Evolutionary conservation across 164 flowering plant genomes (phyloP), one percentile per base, ranked within the genome.

Genomic region (Taxillus chinensis): DNA sequence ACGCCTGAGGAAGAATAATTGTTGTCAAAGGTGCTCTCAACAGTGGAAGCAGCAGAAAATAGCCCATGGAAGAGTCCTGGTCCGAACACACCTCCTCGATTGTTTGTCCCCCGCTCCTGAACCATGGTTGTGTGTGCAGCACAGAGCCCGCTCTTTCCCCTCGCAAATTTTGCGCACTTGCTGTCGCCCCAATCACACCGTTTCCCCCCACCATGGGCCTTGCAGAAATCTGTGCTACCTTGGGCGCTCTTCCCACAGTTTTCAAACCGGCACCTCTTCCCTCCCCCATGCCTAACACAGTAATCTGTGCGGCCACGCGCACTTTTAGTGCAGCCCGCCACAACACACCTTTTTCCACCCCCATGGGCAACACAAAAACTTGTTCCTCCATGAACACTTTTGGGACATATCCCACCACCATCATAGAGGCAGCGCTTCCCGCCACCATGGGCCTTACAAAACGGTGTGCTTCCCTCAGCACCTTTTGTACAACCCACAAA

Each of bases 161-260:
- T 80, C 0, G 97, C 92, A 65, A 90, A 90, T 67, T 87, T 86
- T 61, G 85, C 92, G 37, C 97, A 87, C 40, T 71, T 74, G 2
- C 87, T 83, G 5, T 76, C 83, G 12, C 79, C 85, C 92, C 92
- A 90, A 2, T 66, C 54, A 71, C 97, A 90, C 59, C 97, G 64
- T 68, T 87, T 90, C 5, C 97, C 97, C 10, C 97, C 95, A 17
- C 97, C 98, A 56, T 91, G 98, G 5, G 98, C 95, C 72, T 86
- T 86, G 79, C 98, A 91, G 67, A 86, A 91, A 43, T 91, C 89
- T 2, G 98, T 89, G 81, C 96, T 91, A 41, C 96, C 98, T 65
- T 91, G 98, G 45, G 97, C 97, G 68, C 95, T 87, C 77, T 87
- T 90, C 46, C 76, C 87, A 69, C 97, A 91, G 45, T 73, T 77